Evolutionary conservation across 1,284 basidiomycete genomes (phyloP), one percentile per base, ranked within the genome.

Genomic region (Singerocomus rubriflavus): DNA sequence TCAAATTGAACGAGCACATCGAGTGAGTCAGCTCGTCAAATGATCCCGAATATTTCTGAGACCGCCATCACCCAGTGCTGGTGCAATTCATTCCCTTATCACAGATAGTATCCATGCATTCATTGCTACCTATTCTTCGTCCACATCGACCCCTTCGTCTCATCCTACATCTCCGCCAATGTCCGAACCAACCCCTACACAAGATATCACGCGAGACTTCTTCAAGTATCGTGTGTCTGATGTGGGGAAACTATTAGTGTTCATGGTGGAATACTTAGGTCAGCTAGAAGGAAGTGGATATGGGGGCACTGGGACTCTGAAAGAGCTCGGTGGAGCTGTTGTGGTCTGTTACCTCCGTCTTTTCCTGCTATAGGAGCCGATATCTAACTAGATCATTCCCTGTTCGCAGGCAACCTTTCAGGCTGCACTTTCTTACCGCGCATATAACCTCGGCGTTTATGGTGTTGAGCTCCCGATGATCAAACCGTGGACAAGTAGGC

Each of bases 401-500:
- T 43, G 16, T 35, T 39, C 34, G 5, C 38, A 93, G 89, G 82
- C 81, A 33, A 81, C 89, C 4, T 75, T 90, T 41, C 78, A 80
- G 56, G 84, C 91, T 4, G 85, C 91, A 0, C 75, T 85, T 44
- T 78, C 83, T 36, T 92, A 88, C 63, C 82, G 93, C 31, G 77
- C 82, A 42, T 82, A 85, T 56, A 85, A 89, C 56, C 65, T 78
- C 4, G 76, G 77, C 4, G 76, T 87, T 6, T 99, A 98, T 65
- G 90, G 89, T 26, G 75, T 98, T 44, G 76, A 82, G 12, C 72
- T 78, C 31, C 85, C 85, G 0, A 82, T 86, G 73, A 76, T 81
- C 50, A 82, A 88, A 57, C 82, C 91, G 1, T 99, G 96, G 96
- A 92, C 93, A 3, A 92, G 84, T 64, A 76, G 77, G 57, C 74